Percentiles rank a stretch among this genome's conserved stretches.
phyloP scores from a whole-genome alignment of 495 filamentous ascomycete genomes.

The Xylaria grammica region DNA sequence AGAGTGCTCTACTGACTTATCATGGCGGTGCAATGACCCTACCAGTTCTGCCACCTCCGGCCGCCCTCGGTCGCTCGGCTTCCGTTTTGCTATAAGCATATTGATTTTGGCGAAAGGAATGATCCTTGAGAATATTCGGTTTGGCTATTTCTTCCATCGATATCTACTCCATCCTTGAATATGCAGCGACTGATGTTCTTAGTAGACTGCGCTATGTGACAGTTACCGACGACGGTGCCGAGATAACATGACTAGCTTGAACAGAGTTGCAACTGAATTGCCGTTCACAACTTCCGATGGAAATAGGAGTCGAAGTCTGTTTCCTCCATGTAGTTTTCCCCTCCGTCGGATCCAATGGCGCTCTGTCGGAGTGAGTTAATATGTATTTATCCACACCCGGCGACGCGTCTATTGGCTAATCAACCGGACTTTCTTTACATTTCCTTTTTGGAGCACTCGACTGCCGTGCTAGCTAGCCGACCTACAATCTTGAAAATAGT shows the following conservation, averaged over 20 bases:
- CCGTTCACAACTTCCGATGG: background rate
- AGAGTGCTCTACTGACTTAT: no score
- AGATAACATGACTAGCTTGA: background rate
- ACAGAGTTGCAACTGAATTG: background rate
- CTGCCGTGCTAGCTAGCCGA: background rate
- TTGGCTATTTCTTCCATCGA: no score
- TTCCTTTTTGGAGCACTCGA: background rate
- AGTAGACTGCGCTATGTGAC: no score
- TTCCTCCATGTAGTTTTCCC: background rate
- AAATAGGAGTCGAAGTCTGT: background rate
- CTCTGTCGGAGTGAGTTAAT: background rate
- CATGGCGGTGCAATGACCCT: no score
- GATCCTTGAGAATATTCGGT: no score
- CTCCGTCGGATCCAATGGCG: background rate
- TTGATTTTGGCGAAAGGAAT: no score
- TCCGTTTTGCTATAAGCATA: no score
- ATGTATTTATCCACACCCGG: slow-evolving; percentile 10
- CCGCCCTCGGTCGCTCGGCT: no score
- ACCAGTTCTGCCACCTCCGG: no score
- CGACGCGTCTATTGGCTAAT: background rate
- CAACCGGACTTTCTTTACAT: background rate
- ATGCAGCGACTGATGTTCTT: no score
- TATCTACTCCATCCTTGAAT: no score
- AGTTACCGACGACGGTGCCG: background rate
- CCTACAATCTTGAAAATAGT: background rate